Evolutionary conservation across 352 stramenopile species (phyloP).

Genomic region (Phytophthora ramorum): DNA sequence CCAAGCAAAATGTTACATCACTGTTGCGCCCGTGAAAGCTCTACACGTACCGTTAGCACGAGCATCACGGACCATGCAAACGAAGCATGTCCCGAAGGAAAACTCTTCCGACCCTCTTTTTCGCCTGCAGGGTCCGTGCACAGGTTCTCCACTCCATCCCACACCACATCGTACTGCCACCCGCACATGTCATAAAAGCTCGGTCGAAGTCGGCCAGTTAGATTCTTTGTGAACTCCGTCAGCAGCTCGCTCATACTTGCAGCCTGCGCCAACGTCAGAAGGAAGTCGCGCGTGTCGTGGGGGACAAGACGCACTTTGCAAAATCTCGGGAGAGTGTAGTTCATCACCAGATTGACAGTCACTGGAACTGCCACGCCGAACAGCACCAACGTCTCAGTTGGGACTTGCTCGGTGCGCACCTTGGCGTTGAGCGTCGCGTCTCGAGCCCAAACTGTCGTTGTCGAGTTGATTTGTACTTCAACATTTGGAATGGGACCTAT

Average conservation of each 20-base stretch:
- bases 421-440: conserved; percentile 59
- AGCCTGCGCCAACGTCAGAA: conserved; percentile 62
- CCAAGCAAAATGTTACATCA: background rate
- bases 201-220: conserved; percentile 70
- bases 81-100: conserved; percentile 71
- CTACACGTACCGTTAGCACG: conserved; percentile 56
- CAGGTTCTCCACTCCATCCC: conserved; percentile 69
- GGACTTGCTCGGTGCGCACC: conserved; percentile 54
- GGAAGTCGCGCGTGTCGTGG: conserved; percentile 77
- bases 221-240: conserved; percentile 79
- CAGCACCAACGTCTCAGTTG: conserved; percentile 49
- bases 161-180: conserved; percentile 68
- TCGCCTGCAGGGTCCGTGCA: conserved; percentile 54
- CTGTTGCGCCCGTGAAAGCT: background rate
- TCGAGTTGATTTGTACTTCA: conserved; percentile 50
- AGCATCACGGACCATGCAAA: conserved; percentile 80
- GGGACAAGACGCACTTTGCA: conserved; percentile 53
- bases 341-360: conserved; percentile 59
- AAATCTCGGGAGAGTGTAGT: conserved; percentile 54
- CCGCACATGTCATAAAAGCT: conserved; percentile 84
- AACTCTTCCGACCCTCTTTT: conserved; percentile 73
- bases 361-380: conserved; percentile 44
- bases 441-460: conserved; percentile 47
- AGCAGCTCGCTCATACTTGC: conserved; percentile 56
- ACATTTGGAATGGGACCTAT: conserved; percentile 43